Percentiles rank a stretch among this genome's conserved stretches.
phyloP scores from a whole-genome alignment of 176 grass and related monocot genomes.

The Musa beccarii region DNA sequence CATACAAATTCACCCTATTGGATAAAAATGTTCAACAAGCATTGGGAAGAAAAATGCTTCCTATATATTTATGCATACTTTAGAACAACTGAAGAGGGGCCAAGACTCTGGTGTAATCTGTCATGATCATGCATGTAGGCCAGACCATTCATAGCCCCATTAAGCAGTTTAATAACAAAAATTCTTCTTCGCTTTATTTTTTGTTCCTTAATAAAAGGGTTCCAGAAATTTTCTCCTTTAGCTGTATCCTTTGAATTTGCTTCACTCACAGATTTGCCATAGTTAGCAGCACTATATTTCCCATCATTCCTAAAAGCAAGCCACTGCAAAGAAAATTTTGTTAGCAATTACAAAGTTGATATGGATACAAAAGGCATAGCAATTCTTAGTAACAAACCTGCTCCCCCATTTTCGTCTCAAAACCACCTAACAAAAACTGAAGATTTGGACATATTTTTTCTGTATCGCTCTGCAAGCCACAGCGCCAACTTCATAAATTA shows the following conservation, averaged over 20 bases:
- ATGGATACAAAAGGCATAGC: constrained; percentile 2
- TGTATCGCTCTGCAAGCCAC: constrained; percentile 38
- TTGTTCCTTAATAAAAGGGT: constrained; percentile 39
- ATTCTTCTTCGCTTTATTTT: constrained; percentile 67
- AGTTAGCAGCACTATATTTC: constrained; percentile 81
- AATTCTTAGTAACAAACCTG: constrained; percentile 40
- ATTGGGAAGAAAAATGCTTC: not conserved
- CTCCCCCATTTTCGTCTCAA: constrained; percentile 88
- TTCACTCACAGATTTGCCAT: constrained; percentile 60
- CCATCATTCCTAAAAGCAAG: constrained; percentile 76
- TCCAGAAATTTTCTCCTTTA: constrained; percentile 36
- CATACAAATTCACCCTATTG: not conserved
- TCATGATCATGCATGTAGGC: constrained; percentile 70
- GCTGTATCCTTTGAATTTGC: constrained; percentile 35
- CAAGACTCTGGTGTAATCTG: constrained; percentile 90
- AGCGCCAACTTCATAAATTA: constrained; percentile 3
- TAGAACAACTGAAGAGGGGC: constrained; percentile 76
- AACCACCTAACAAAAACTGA: constrained; percentile 79
- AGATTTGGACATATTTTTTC: constrained; percentile 56
- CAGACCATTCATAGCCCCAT: constrained; percentile 76
- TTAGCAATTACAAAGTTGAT: constrained; percentile 12
- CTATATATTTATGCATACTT: constrained; percentile 38
- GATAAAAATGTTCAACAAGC: too few species aligned
- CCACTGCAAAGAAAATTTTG: constrained; percentile 44
- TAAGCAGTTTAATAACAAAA: constrained; percentile 82